Percentiles rank a stretch among this genome's conserved stretches.
phyloP scores from a whole-genome alignment of 2,329 filamentous ascomycete species.

The Calonectria honghensis region DNA sequence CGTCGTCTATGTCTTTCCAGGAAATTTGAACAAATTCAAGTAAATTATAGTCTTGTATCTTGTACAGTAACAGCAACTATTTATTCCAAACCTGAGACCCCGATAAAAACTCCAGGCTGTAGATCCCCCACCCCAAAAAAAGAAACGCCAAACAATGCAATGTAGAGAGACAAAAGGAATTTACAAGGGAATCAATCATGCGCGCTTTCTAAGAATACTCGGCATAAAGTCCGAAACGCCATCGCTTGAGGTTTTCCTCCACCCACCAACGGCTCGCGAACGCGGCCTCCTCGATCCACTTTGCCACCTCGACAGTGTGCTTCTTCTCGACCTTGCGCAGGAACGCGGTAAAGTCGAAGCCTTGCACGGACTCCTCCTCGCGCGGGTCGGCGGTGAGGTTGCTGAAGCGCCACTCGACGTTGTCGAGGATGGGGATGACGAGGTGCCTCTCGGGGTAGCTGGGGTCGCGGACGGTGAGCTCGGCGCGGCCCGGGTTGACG shows the following conservation, averaged over 20 bases:
- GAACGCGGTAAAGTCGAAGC: not conserved
- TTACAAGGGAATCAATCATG: not conserved
- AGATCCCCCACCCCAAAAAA: not conserved
- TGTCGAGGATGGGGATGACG: conserved; percentile 52
- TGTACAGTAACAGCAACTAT: not conserved
- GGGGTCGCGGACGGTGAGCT: conserved; percentile 52
- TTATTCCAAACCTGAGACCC: not conserved
- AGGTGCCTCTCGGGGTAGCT: conserved; percentile 51
- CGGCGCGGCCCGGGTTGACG: conserved; percentile 54
- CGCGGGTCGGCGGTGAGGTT: conserved; percentile 45
- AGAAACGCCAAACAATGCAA: not conserved
- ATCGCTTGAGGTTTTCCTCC: conserved; percentile 49
- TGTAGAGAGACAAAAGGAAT: not conserved
- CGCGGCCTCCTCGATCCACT: conserved; percentile 50
- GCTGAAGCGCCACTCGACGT: conserved; percentile 55
- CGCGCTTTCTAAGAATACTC: not conserved
- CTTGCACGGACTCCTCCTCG: not conserved
- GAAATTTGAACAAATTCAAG: not conserved
- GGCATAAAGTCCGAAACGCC: conserved; percentile 41
- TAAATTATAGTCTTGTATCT: not conserved
- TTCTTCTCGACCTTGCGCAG: not conserved
- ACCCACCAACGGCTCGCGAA: conserved; percentile 52
- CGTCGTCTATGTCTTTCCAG: not conserved
- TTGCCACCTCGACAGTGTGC: not conserved
- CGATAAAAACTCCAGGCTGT: not conserved